Conservation (phyloP, 2,329 filamentous ascomycete species). For the Aspergillus pseudotamarii region DNA sequence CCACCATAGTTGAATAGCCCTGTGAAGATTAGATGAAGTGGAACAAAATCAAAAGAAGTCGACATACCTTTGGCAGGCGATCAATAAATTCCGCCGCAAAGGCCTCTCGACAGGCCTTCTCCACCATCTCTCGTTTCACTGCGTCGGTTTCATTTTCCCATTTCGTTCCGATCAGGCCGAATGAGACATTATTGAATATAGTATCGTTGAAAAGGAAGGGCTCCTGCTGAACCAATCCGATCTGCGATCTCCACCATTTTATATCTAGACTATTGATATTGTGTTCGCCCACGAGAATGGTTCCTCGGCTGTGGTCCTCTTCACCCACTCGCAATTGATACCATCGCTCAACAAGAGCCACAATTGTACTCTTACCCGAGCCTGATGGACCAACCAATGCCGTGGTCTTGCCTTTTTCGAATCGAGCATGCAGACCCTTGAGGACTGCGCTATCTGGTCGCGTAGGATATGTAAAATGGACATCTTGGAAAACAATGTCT, state of each 20-base stretch:
- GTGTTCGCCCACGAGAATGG: constrained; percentile 57
- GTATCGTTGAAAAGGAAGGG: constrained; percentile 69
- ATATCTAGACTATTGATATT: constrained; percentile 61
- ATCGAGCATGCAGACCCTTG: constrained; percentile 35
- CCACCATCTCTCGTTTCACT: constrained; percentile 54
- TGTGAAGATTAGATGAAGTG: constrained; percentile 31
- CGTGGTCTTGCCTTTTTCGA: constrained; percentile 42
- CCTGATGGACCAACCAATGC: constrained; percentile 51
- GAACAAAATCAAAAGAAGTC: neutral
- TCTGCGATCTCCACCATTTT: constrained; percentile 61
- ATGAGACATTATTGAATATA: constrained; percentile 64
- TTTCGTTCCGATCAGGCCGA: constrained; percentile 52
- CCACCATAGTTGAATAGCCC: constrained; percentile 73
- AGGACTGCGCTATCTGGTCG: constrained; percentile 41
- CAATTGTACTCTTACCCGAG: constrained; percentile 50
- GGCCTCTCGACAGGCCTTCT: constrained; percentile 66
- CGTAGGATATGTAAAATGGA: constrained; percentile 73
- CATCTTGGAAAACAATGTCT: constrained; percentile 63
- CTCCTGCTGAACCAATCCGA: constrained; percentile 69
- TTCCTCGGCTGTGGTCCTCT: constrained; percentile 39
- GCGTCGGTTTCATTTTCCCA: constrained; percentile 37
- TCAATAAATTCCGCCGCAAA: constrained; percentile 72
- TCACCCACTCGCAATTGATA: constrained; percentile 33
- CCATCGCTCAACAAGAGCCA: constrained; percentile 47
- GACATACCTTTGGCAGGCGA: constrained; percentile 53